Conservation (phyloP, 805 yeast species). For the Dipodascus albidus region DNA sequence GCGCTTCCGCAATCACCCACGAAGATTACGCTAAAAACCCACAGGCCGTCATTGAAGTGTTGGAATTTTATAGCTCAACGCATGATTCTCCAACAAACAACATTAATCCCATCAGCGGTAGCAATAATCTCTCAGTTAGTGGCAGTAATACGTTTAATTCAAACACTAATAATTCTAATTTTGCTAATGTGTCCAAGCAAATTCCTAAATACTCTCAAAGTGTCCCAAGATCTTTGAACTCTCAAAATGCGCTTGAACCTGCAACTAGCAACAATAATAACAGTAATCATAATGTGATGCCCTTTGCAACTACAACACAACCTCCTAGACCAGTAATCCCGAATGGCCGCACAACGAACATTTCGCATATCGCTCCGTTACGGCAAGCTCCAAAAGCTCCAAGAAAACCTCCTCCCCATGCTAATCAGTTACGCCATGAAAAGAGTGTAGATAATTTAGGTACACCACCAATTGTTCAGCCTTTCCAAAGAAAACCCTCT, state of each 20-base stretch:
- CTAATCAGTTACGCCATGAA: neutral
- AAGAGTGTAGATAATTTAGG: constrained; percentile 3
- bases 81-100: constrained; percentile 9
- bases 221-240: constrained; percentile 4
- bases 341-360: constrained; percentile 13
- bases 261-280: neutral
- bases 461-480: constrained; percentile 2
- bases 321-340: constrained; percentile 4
- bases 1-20: constrained; percentile 77
- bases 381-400: constrained; percentile 16
- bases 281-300: neutral
- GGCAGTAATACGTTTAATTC: neutral
- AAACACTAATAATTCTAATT: neutral
- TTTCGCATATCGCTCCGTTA: constrained; percentile 17
- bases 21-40: constrained; percentile 88
- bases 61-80: constrained; percentile 49
- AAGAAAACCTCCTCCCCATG: constrained; percentile 4
- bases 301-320: neutral
- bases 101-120: constrained; percentile 11
- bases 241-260: neutral
- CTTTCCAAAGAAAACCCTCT: neutral
- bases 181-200: neutral
- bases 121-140: constrained; percentile 3
- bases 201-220: neutral
- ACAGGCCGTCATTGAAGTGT: constrained; percentile 86